Percentiles rank a stretch among this genome's conserved stretches.
phyloP scores from a whole-genome alignment of 441 rosid genomes.

The Pelargonium citronellum region DNA sequence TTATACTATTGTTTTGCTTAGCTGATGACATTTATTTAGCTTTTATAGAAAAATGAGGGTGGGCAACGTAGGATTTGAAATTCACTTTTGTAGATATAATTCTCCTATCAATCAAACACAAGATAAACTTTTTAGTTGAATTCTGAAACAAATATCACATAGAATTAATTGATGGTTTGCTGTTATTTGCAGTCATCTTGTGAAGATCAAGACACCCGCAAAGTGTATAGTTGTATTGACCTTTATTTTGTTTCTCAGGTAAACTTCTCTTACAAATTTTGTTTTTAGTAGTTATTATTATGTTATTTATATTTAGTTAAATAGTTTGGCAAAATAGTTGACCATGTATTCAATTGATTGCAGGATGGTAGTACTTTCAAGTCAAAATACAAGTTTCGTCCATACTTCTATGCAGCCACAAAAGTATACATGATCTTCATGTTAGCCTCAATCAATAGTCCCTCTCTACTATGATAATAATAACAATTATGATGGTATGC shows the following conservation, averaged over 20 bases:
- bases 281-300: not conserved
- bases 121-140: constrained; percentile 1
- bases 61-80: no score
- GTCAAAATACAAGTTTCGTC: constrained; percentile 84
- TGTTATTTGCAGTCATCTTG: constrained; percentile 64
- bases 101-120: no score
- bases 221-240: constrained; percentile 70
- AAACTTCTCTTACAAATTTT: constrained; percentile 14
- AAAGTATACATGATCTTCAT: constrained; percentile 43
- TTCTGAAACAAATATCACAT: not conserved
- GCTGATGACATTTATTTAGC: not conserved
- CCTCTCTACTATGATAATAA: constrained; percentile 5
- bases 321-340: constrained; percentile 4
- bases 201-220: constrained; percentile 67
- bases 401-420: constrained; percentile 82
- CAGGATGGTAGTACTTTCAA: constrained; percentile 91
- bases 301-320: constrained; percentile 13
- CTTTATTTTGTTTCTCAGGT: constrained; percentile 90
- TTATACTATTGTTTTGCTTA: not conserved
- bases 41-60: not conserved
- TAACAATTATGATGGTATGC: constrained; percentile 8
- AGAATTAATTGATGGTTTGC: not conserved
- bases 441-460: constrained; percentile 7
- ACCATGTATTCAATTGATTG: constrained; percentile 12
- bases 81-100: no score